Conservation (phyloP, 2,329 filamentous ascomycete species). For the Didymella segeticola region DNA sequence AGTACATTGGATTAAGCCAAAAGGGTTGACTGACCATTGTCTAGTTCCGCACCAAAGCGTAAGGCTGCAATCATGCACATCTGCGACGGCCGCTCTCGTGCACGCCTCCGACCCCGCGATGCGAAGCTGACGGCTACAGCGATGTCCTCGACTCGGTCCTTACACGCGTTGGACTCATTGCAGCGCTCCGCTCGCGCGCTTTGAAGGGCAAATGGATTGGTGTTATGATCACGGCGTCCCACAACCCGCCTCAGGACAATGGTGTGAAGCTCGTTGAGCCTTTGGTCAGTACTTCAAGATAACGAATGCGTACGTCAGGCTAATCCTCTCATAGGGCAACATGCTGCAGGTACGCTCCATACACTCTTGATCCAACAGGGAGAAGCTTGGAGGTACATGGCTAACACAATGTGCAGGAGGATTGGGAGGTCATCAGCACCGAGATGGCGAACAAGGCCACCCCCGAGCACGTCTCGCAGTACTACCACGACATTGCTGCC, state of each 20-base stretch:
- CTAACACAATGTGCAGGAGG: constrained; percentile 56
- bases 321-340: constrained; percentile 68
- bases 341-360: constrained; percentile 70
- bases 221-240: constrained; percentile 75
- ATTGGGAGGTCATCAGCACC: constrained; percentile 92
- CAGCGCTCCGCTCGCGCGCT: constrained; percentile 87
- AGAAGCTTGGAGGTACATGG: constrained; percentile 11
- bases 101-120: not conserved
- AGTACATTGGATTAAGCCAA: not conserved
- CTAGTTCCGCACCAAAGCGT: constrained; percentile 75
- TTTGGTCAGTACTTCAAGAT: constrained; percentile 62
- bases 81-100: no score
- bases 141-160: constrained; percentile 90
- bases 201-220: constrained; percentile 90
- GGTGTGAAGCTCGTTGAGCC: constrained; percentile 88
- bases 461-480: constrained; percentile 75
- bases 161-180: constrained; percentile 89
- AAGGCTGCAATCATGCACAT: no score
- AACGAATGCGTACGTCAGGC: constrained; percentile 1
- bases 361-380: not conserved
- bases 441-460: constrained; percentile 82
- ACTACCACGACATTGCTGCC: constrained; percentile 74
- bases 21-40: constrained; percentile 14
- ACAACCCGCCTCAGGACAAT: constrained; percentile 70
- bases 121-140: constrained; percentile 52